Conservation (phyloP, 768 basidiomycete genomes). For the Phylloporus rhodoxanthus region DNA sequence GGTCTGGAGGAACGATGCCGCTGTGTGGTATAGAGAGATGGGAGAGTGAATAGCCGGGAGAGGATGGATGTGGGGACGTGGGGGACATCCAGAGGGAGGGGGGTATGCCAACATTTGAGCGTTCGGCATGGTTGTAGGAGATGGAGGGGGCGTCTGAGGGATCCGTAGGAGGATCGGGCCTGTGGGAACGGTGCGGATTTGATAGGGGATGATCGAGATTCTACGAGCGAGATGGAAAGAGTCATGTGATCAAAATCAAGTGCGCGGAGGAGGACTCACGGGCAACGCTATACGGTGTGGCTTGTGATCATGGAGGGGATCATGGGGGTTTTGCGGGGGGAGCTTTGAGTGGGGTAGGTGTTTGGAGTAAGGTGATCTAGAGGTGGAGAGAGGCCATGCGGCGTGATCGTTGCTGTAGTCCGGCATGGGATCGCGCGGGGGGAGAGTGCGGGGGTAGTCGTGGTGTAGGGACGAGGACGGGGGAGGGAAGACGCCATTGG, state of each 20-base stretch:
- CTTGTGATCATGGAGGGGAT: slow-evolving; percentile 14
- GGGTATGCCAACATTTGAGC: slow-evolving; percentile 50
- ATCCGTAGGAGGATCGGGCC: slow-evolving; percentile 10
- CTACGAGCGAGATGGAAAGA: slow-evolving; percentile 3
- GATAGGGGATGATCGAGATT: slow-evolving; percentile 18
- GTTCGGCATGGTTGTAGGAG: slow-evolving; percentile 38
- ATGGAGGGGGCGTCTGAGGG: slow-evolving; percentile 7
- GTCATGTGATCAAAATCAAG: slow-evolving; percentile 3
- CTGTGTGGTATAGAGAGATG: slow-evolving; percentile 33
- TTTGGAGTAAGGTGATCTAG: slow-evolving; percentile 28
- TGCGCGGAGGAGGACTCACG: slow-evolving; percentile 9
- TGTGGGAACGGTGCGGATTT: slow-evolving; percentile 7
- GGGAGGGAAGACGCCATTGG: slow-evolving; percentile 50
- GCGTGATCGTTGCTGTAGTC: slow-evolving; percentile 21
- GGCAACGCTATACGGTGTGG: slow-evolving; percentile 10
- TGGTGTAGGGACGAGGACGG: slow-evolving; percentile 27
- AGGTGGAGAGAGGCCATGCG: slow-evolving; percentile 22
- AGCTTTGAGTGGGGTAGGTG: slow-evolving; percentile 29
- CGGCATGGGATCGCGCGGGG: slow-evolving; percentile 11
- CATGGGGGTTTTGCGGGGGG: slow-evolving; percentile 7
- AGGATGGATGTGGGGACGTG: slow-evolving; percentile 35
- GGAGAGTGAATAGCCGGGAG: slow-evolving; percentile 37
- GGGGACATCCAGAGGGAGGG: slow-evolving; percentile 87
- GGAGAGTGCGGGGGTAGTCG: slow-evolving; percentile 30
- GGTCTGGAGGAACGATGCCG: slow-evolving; percentile 28